phyloP scores from a whole-genome alignment of 768 basidiomycete genomes.

The Macrolepiota dolichaula region DNA sequence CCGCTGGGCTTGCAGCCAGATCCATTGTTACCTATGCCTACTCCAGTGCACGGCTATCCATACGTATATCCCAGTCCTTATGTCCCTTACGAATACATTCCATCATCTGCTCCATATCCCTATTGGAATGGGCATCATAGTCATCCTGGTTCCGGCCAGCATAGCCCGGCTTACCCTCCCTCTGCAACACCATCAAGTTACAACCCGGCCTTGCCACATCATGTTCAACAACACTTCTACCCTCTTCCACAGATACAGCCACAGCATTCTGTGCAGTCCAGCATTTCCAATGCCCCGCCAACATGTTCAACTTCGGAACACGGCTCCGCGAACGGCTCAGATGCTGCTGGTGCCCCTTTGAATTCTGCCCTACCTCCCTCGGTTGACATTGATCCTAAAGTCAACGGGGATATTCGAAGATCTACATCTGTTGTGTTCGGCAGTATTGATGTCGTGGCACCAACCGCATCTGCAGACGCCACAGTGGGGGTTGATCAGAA shows the following conservation, averaged over 20 bases:
- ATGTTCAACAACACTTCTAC: conserved; percentile 12
- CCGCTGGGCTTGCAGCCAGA: conserved; percentile 1
- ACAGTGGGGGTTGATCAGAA: neutral
- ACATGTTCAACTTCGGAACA: neutral
- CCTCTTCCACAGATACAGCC: conserved; percentile 1
- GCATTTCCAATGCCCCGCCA: neutral
- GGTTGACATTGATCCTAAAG: neutral
- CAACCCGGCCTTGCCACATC: conserved; percentile 10
- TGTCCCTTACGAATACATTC: conserved; percentile 19
- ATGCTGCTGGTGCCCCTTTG: neutral
- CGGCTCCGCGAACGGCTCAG: neutral
- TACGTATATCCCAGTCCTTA: conserved; percentile 14
- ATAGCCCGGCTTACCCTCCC: conserved; percentile 21
- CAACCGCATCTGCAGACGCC: neutral
- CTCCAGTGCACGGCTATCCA: conserved; percentile 10
- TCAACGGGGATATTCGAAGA: conserved; percentile 10
- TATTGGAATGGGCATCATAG: conserved; percentile 31
- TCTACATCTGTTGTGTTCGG: conserved; percentile 46
- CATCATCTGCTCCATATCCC: conserved; percentile 28
- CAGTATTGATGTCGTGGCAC: conserved; percentile 33
- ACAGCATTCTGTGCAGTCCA: neutral
- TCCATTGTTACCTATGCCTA: conserved; percentile 13
- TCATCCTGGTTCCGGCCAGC: conserved; percentile 21
- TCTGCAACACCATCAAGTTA: conserved; percentile 15
- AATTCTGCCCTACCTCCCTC: neutral